Conservation (phyloP, 805 yeast species). For the Wickerhamomyces rabaulensis region DNA sequence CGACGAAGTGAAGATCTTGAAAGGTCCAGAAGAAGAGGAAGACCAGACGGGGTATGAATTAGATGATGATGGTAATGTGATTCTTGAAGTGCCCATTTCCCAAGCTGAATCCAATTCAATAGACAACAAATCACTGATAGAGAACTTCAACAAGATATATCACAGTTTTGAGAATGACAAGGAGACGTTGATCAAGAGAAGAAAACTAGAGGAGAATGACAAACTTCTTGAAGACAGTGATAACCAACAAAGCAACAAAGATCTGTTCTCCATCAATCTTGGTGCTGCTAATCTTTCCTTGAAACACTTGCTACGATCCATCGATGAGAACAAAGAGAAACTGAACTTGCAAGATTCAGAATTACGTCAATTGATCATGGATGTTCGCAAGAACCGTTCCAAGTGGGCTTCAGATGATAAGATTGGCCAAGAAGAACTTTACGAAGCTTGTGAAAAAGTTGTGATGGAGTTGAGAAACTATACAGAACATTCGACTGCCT, state of each 20-base stretch:
- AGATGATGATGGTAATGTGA: slow-evolving; percentile 19
- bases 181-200: slow-evolving; percentile 69
- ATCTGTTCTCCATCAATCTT: slow-evolving; percentile 35
- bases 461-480: slow-evolving; percentile 83
- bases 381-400: slow-evolving; percentile 90
- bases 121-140: slow-evolving; percentile 36
- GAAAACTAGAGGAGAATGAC: slow-evolving; percentile 77
- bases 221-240: slow-evolving; percentile 41
- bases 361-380: slow-evolving; percentile 78
- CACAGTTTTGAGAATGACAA: slow-evolving; percentile 72
- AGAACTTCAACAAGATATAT: slow-evolving; percentile 65
- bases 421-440: slow-evolving; percentile 95
- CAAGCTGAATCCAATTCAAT: slow-evolving; percentile 28
- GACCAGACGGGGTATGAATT: slow-evolving; percentile 4
- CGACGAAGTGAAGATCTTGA: slow-evolving; percentile 5
- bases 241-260: slow-evolving; percentile 18
- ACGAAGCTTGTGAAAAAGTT: slow-evolving; percentile 96
- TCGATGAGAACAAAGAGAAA: slow-evolving; percentile 75
- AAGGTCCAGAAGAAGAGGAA: background rate
- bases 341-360: slow-evolving; percentile 75
- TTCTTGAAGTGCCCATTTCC: slow-evolving; percentile 30
- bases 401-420: slow-evolving; percentile 97
- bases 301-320: slow-evolving; percentile 72
- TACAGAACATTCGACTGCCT: slow-evolving; percentile 96
- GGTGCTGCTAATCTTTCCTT: slow-evolving; percentile 77